Conservation (phyloP, 805 yeast genomes). For the Starmera amethionina region DNA sequence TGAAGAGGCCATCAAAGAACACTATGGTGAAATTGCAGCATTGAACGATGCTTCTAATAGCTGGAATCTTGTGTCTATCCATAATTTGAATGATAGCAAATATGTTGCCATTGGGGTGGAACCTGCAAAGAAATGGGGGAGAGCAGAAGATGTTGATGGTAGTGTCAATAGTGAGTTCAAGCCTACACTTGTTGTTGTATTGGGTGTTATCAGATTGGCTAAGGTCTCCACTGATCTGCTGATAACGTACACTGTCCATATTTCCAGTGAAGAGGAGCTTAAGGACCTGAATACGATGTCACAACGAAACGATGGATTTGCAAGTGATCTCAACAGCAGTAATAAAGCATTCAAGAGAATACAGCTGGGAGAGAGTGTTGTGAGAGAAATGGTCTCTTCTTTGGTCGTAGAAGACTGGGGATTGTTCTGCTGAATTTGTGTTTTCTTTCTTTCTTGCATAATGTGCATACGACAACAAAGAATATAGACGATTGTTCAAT, state of each 20-base stretch:
- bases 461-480: no score
- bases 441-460: background rate
- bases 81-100: constrained; percentile 12
- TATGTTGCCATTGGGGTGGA: constrained; percentile 29
- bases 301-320: constrained; percentile 4
- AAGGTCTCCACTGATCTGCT: constrained; percentile 51
- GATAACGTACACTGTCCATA: constrained; percentile 52
- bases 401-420: constrained; percentile 37
- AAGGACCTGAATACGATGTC: constrained; percentile 9
- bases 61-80: constrained; percentile 22
- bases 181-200: constrained; percentile 36
- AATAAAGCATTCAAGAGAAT: constrained; percentile 20
- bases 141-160: constrained; percentile 11
- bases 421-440: constrained; percentile 26
- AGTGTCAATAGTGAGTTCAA: constrained; percentile 11
- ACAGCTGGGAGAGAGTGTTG: constrained; percentile 15
- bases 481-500: no score
- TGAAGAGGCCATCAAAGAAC: constrained; percentile 35
- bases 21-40: constrained; percentile 44
- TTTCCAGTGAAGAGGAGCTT: constrained; percentile 21
- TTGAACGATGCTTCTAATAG: constrained; percentile 27
- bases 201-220: constrained; percentile 47
- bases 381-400: constrained; percentile 16
- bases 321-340: constrained; percentile 1
- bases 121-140: constrained; percentile 45